A percentile compares a stretch with the other conserved stretches of the same genome.
Evolutionary conservation across 2,329 filamentous ascomycete genomes (phyloP).

Genomic region (Ophiocordyceps polyrhachis-furcata): DNA sequence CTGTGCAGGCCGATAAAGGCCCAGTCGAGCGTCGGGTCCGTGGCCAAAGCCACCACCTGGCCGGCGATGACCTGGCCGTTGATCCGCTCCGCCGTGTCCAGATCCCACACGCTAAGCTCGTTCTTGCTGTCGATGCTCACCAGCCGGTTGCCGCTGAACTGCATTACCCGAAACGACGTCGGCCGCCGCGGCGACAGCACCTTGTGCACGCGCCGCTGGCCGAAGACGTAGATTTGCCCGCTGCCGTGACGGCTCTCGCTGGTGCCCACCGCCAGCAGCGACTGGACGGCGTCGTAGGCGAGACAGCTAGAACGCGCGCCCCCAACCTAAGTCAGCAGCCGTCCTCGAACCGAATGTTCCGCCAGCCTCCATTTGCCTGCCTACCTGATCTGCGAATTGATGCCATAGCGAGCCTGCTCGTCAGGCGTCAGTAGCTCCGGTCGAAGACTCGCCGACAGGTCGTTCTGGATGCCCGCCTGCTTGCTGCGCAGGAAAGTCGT

Average conservation of each 20-base stretch:
- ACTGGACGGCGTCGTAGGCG: conserved; percentile 86
- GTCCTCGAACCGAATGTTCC: background rate
- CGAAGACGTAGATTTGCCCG: conserved; percentile 79
- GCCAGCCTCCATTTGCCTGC: background rate
- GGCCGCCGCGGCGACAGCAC: conserved; percentile 51
- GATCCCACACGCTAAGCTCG: conserved; percentile 68
- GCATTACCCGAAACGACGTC: conserved; percentile 56
- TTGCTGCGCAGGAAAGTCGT: conserved; percentile 77
- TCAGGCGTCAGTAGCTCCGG: conserved; percentile 67
- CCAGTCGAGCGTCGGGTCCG: conserved; percentile 87
- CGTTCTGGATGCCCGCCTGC: conserved; percentile 81
- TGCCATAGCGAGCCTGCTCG: conserved; percentile 65
- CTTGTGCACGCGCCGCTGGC: conserved; percentile 62
- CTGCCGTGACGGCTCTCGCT: conserved; percentile 70
- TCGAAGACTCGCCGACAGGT: conserved; percentile 66
- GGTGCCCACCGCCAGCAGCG: conserved; percentile 80
- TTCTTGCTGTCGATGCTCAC: conserved; percentile 72
- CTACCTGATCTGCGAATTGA: conserved; percentile 56
- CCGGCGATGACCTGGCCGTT: conserved; percentile 56
- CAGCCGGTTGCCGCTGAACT: conserved; percentile 75
- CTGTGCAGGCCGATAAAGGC: conserved; percentile 67
- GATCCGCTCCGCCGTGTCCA: conserved; percentile 51
- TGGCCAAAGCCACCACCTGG: conserved; percentile 52
- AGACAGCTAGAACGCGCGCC: conserved; percentile 36
- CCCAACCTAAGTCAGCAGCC: background rate